Evolutionary conservation across 2,329 filamentous ascomycete genomes (phyloP), one percentile per base, ranked within the genome.

Genomic region (Ploettnerulaceae sp.): DNA sequence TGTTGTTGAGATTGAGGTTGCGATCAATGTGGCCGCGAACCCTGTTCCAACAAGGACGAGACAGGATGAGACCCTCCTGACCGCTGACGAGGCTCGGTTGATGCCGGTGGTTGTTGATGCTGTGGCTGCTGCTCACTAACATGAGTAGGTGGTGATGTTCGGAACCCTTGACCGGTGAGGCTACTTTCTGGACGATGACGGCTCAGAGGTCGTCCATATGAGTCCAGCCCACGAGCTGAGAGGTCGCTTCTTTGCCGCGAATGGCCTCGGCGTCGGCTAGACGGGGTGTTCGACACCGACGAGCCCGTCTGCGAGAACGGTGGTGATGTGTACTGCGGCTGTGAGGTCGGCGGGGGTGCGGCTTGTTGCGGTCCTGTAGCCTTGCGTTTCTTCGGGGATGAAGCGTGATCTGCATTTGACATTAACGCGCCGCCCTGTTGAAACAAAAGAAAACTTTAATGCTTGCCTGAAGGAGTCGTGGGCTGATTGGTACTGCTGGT

Each of bases 371-470:
- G 70, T 36, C 77, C 77, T 31, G 73, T 74, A 45, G 85, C 82
- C 69, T 95, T 95, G 60, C 89, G 83, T 71, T 95, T 95, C 65
- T 85, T 86, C 24, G 88, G 88, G 52, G 86, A 88, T 64, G 86
- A 85, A 62, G 81, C 79, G 66, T 81, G 76, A 62, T 84, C 79
- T 65, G 71, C 57, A 57, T 53, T 57, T 60, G 60, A 62, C 60
- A 55, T 60, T 56, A 62, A 53, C 59, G 53, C 39, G 46, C 39
- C 48, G 22, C 34, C 42, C 29, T 52, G 45, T 66, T 68, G 66
- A 73, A 68, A 58, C 65, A 63, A 57, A n/a, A 66, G 42, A 66
- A 66, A 57, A 65, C 69, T 52, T 70, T 66, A 65, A 71, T 71
- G 56, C 59, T 79, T 84, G 79, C 84, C 82, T 70, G 85, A 83